Conservation (phyloP, 768 basidiomycete species). For the Naganishia antarctica region DNA sequence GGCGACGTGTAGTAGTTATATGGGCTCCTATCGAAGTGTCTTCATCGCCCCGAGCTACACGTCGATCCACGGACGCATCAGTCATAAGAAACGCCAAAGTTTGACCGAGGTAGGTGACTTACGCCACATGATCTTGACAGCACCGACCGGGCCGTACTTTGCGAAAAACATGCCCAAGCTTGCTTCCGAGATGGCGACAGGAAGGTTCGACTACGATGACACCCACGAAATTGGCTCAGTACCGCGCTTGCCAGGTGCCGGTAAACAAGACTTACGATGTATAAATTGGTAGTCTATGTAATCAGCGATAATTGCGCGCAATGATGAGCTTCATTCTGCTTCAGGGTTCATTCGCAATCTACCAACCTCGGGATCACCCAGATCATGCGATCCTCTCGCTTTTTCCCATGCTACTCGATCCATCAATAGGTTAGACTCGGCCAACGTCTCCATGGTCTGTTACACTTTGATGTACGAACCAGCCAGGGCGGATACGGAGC, state of each 20-base stretch:
- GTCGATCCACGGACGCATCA: no score
- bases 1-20: conserved; percentile 66
- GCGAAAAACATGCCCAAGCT: conserved; percentile 86
- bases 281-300: conserved; percentile 81
- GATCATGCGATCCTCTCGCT: conserved; percentile 81
- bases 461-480: conserved; percentile 53
- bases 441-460: no score
- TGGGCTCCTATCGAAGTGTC: conserved; percentile 63
- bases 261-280: conserved; percentile 60
- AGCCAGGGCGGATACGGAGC: conserved; percentile 86
- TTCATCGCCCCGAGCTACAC: conserved; percentile 63
- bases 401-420: conserved; percentile 68
- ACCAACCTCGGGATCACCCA: conserved; percentile 76
- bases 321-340: conserved; percentile 3
- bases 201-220: conserved; percentile 61
- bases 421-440: neutral
- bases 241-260: no score
- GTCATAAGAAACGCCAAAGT: no score
- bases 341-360: neutral
- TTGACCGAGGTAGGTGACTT: no score
- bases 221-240: neutral
- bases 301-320: neutral
- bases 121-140: conserved; percentile 83
- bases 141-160: conserved; percentile 76
- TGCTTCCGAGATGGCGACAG: conserved; percentile 77